phyloP scores from a whole-genome alignment of 805 yeast species.

The Candida alai region DNA sequence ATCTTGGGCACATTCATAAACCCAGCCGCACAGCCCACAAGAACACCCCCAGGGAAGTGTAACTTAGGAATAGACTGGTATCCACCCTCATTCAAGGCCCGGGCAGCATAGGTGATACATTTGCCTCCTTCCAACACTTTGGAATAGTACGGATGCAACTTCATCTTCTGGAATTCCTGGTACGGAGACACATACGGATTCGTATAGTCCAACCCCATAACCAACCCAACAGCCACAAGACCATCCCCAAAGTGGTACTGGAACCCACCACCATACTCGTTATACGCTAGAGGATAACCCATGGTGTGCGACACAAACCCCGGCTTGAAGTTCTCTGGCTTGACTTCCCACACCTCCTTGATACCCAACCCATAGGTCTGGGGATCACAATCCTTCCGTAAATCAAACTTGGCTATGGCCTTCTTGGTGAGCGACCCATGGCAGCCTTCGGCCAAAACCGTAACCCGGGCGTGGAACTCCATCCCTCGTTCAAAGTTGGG shows the following conservation, averaged over 20 bases:
- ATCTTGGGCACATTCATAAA: slow-evolving; percentile 96
- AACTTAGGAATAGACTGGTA: slow-evolving; percentile 87
- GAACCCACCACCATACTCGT: slow-evolving; percentile 94
- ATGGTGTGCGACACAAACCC: slow-evolving; percentile 84
- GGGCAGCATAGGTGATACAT: slow-evolving; percentile 90
- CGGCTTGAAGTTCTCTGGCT: slow-evolving; percentile 70
- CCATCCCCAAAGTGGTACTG: slow-evolving; percentile 96
- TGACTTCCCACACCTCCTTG: slow-evolving; percentile 96
- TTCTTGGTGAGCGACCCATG: slow-evolving; percentile 90
- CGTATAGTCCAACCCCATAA: slow-evolving; percentile 87
- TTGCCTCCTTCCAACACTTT: slow-evolving; percentile 80
- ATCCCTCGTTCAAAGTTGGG: slow-evolving; percentile 90
- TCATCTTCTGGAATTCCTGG: slow-evolving; percentile 93
- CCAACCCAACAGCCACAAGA: slow-evolving; percentile 88
- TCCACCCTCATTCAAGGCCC: slow-evolving; percentile 98
- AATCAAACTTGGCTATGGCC: slow-evolving; percentile 61
- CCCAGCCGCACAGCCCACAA: slow-evolving; percentile 96
- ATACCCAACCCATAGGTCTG: slow-evolving; percentile 96
- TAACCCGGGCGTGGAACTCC: slow-evolving; percentile 90
- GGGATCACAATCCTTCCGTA: slow-evolving; percentile 60
- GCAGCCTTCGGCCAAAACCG: slow-evolving; percentile 96
- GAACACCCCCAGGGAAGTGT: slow-evolving; percentile 92
- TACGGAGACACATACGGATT: slow-evolving; percentile 96
- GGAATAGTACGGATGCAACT: slow-evolving; percentile 81
- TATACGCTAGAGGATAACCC: slow-evolving; percentile 78